Percentiles rank a stretch among this genome's conserved stretches.
Evolutionary conservation across 495 filamentous ascomycete species (phyloP).

Genomic region (Hypomontagnella monticulosa): DNA sequence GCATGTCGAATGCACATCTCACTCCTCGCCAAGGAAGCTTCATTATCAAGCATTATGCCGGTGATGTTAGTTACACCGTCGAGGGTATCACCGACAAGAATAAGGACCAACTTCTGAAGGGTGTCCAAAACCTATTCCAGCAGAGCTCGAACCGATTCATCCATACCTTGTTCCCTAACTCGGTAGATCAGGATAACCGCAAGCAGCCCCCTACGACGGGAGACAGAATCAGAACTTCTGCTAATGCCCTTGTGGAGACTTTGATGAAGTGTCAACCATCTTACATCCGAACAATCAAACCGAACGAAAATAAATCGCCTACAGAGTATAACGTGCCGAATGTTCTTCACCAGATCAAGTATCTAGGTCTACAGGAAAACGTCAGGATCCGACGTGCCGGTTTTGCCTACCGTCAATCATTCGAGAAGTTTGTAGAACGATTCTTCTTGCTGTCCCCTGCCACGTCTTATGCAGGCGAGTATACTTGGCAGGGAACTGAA

Average conservation of each 20-base stretch:
- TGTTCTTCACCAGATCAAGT: conserved; percentile 99
- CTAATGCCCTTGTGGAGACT: conserved; percentile 93
- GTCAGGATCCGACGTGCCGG: conserved; percentile 96
- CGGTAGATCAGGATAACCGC: conserved; percentile 96
- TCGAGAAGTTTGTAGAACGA: conserved; percentile 97
- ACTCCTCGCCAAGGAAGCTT: conserved; percentile 94
- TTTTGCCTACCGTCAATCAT: conserved; percentile 97
- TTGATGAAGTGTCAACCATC: conserved; percentile 97
- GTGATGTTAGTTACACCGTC: conserved; percentile 94
- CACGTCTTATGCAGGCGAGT: conserved; percentile 95
- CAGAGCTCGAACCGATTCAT: conserved; percentile 86
- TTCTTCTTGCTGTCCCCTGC: conserved; percentile 96
- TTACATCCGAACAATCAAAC: conserved; percentile 99
- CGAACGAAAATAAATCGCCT: conserved; percentile 97
- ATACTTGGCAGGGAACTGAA: conserved; percentile 90
- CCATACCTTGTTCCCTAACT: conserved; percentile 86
- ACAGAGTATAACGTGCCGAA: conserved; percentile 90
- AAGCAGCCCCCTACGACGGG: conserved; percentile 93
- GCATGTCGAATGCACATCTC: conserved; percentile 89
- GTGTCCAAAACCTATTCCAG: conserved; percentile 86
- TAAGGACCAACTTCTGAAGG: conserved; percentile 97
- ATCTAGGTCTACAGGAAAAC: conserved; percentile 98
- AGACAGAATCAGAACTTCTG: conserved; percentile 96
- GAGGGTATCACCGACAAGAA: conserved; percentile 99
- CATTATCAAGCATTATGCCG: conserved; percentile 98